Evolutionary conservation across 164 flowering plant genomes (phyloP).

Genomic region (Annona cherimola): DNA sequence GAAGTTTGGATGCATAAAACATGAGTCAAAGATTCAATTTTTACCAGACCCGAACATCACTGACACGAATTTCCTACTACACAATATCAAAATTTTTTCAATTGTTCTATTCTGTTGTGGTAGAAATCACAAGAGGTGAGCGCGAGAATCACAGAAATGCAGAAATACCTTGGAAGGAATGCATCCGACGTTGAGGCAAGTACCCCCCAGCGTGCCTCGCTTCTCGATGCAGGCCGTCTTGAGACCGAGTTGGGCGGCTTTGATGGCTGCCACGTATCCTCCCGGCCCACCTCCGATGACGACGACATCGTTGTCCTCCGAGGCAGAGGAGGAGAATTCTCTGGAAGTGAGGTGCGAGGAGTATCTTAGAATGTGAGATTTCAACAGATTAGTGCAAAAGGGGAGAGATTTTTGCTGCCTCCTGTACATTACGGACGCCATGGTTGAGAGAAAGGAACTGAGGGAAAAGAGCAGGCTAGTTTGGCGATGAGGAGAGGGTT

Average conservation of each 20-base stretch:
- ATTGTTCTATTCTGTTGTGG: background rate
- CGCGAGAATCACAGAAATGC: background rate
- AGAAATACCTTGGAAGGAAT: conserved; percentile 81
- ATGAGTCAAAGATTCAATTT: too few relatives aligned
- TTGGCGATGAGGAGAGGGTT: background rate
- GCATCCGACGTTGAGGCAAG: conserved; percentile 95
- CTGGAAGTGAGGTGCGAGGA: conserved; percentile 30
- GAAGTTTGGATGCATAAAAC: too few relatives aligned
- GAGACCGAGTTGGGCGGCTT: conserved; percentile 92
- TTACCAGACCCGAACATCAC: too few relatives aligned
- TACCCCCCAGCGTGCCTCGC: conserved; percentile 89
- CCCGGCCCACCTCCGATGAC: conserved; percentile 95
- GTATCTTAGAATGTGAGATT: conserved; percentile 26
- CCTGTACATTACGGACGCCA: conserved; percentile 71
- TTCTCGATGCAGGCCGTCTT: conserved; percentile 94
- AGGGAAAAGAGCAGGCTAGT: background rate
- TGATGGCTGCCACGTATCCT: conserved; percentile 96
- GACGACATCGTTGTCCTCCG: conserved; percentile 87
- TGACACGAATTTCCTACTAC: too few relatives aligned
- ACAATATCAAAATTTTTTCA: too few relatives aligned
- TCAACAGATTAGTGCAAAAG: conserved; percentile 25
- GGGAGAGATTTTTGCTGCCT: conserved; percentile 45
- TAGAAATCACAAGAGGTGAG: background rate
- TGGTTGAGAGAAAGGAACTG: conserved; percentile 13
- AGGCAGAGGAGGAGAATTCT: conserved; percentile 65